phyloP scores from a whole-genome alignment of 352 stramenopile genomes.

The Peronosclerospora sorghi region DNA sequence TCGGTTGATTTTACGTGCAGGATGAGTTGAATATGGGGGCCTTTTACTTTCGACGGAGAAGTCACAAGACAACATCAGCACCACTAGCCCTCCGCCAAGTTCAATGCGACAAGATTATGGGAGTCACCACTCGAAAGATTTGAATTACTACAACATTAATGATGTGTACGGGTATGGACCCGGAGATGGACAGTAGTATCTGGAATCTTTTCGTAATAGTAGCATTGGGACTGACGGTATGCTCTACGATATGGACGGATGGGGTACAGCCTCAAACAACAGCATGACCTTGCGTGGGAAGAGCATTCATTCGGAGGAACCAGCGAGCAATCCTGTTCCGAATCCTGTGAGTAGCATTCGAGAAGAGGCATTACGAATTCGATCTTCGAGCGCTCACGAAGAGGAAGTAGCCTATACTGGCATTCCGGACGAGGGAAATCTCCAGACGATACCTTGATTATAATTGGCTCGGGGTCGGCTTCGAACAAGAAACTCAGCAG shows the following conservation, averaged over 20 bases:
- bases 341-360: slow-evolving; percentile 42
- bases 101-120: slow-evolving; percentile 16
- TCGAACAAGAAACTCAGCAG: slow-evolving; percentile 18
- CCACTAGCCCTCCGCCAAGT: slow-evolving; percentile 7
- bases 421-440: slow-evolving; percentile 14
- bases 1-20: slow-evolving; percentile 65
- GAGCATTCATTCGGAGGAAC: slow-evolving; percentile 12
- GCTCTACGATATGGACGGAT: slow-evolving; percentile 25
- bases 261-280: slow-evolving; percentile 18
- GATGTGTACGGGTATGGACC: slow-evolving; percentile 30
- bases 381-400: slow-evolving; percentile 34
- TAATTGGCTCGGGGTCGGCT: slow-evolving; percentile 9
- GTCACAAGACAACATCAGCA: slow-evolving; percentile 16
- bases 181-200: slow-evolving; percentile 26
- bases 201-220: slow-evolving; percentile 6
- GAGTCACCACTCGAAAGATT: slow-evolving; percentile 17
- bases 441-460: slow-evolving; percentile 23
- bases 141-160: slow-evolving; percentile 25
- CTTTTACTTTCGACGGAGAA: slow-evolving; percentile 50
- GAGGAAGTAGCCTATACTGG: slow-evolving; percentile 17
- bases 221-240: slow-evolving; percentile 24
- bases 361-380: slow-evolving; percentile 56
- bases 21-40: slow-evolving; percentile 48
- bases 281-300: slow-evolving; percentile 7
- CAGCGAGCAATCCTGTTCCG: slow-evolving; percentile 2